These are phyloP conservation scores for Penicillium steckii DNA, from an alignment of 495 filamentous ascomycete genomes.

Conservation along the genomic window DNA sequence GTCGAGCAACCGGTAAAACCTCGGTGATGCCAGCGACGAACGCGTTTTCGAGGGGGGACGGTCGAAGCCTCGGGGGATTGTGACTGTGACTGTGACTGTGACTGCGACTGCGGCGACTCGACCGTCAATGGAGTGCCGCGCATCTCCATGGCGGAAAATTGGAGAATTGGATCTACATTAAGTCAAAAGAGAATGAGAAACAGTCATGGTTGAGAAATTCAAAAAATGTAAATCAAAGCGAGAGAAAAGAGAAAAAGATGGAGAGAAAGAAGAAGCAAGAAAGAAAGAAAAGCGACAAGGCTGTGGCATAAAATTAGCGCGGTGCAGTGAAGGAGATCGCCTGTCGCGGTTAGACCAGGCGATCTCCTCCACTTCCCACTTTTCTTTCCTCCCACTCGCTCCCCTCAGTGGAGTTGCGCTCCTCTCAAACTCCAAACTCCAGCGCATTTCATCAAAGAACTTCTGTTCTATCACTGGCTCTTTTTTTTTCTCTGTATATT, in stretches of 20 bases:
- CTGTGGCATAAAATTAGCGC: neutral
- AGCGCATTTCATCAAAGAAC: too few relatives aligned
- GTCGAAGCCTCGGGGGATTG: slow-evolving; percentile 5
- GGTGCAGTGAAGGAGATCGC: neutral
- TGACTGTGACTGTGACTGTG: too few relatives aligned
- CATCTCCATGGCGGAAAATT: slow-evolving; percentile 30
- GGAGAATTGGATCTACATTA: neutral
- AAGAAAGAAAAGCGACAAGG: neutral
- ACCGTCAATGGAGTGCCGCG: slow-evolving; percentile 23
- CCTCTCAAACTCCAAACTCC: too few relatives aligned
- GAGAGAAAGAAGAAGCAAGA: neutral
- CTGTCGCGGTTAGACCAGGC: neutral
- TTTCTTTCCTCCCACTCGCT: too few relatives aligned
- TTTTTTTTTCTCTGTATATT: too few relatives aligned
- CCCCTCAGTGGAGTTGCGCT: too few relatives aligned
- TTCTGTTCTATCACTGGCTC: too few relatives aligned
- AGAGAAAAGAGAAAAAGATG: neutral
- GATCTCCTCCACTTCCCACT: too few relatives aligned
- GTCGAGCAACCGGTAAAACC: slow-evolving; percentile 45
- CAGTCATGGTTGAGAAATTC: neutral
- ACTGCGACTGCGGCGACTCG: slow-evolving; percentile 8
- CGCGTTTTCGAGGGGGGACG: slow-evolving; percentile 38
- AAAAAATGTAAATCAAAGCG: too few relatives aligned
- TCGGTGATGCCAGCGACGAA: slow-evolving; percentile 42
- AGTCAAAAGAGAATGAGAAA: neutral